A percentile compares a stretch with the other conserved stretches of the same genome.
Evolutionary conservation across 164 flowering plant species (phyloP).

Genomic region (Stephania cephalantha): DNA sequence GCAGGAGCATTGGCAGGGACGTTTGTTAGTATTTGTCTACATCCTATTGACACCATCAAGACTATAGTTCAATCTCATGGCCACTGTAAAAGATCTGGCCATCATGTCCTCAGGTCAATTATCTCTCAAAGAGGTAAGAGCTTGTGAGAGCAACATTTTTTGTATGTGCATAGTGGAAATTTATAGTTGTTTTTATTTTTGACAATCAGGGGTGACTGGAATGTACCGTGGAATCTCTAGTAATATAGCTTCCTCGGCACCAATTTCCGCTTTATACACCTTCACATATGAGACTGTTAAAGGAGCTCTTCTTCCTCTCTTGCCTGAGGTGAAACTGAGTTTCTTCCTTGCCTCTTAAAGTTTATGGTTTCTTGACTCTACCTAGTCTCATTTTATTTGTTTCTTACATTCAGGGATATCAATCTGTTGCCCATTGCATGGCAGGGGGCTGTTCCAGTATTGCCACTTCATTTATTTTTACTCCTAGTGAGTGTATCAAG

Average conservation of each 20-base stretch:
- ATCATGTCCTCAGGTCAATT: slow-evolving; percentile 48
- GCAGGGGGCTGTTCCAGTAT: slow-evolving; percentile 98
- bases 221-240: slow-evolving; percentile 91
- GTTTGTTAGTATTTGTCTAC: slow-evolving; percentile 90
- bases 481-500: slow-evolving; percentile 95
- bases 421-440: slow-evolving; percentile 71
- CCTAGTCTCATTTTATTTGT: not conserved
- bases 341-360: not conserved
- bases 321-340: slow-evolving; percentile 59
- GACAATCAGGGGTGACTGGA: slow-evolving; percentile 64
- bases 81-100: slow-evolving; percentile 45
- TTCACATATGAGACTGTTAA: slow-evolving; percentile 92
- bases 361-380: not conserved
- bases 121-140: slow-evolving; percentile 82
- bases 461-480: slow-evolving; percentile 94
- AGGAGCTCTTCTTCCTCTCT: slow-evolving; percentile 67
- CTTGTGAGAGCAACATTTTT: not conserved
- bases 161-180: not conserved
- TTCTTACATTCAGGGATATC: slow-evolving; percentile 54
- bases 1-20: slow-evolving; percentile 94
- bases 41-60: slow-evolving; percentile 91
- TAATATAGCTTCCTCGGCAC: slow-evolving; percentile 90
- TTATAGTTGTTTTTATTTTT: not conserved
- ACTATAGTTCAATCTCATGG: slow-evolving; percentile 77
- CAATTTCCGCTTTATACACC: slow-evolving; percentile 93